Evolutionary conservation across 805 yeast genomes (phyloP).

Genomic region (Yamadazyma kitorensis): DNA sequence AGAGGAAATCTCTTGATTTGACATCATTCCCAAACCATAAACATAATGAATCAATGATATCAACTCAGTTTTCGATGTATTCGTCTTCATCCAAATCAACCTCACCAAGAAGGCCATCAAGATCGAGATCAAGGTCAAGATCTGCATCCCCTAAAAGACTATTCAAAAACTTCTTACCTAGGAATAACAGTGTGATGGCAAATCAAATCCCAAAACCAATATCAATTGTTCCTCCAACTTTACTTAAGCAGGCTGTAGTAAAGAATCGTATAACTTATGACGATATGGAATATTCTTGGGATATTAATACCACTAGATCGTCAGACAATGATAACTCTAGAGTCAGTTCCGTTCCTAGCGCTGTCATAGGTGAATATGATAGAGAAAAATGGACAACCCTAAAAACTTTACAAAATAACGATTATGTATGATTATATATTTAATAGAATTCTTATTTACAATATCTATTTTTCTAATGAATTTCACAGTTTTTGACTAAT

Average conservation of each 20-base stretch:
- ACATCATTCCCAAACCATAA: slow-evolving; percentile 15
- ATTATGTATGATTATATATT: background rate
- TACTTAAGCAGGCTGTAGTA: slow-evolving; percentile 17
- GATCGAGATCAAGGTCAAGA: slow-evolving; percentile 7
- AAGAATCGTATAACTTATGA: slow-evolving; percentile 8
- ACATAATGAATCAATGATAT: slow-evolving; percentile 27
- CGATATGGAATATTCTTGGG: slow-evolving; percentile 19
- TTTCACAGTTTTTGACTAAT: too few relatives aligned
- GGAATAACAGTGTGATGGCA: background rate
- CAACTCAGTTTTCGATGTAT: slow-evolving; percentile 24
- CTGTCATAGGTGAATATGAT: slow-evolving; percentile 62
- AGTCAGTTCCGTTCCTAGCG: slow-evolving; percentile 49
- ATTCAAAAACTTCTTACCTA: slow-evolving; percentile 9
- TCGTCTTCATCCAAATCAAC: slow-evolving; percentile 30
- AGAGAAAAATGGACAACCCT: slow-evolving; percentile 63
- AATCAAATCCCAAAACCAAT: slow-evolving; percentile 1
- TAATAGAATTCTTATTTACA: background rate
- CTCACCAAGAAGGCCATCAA: slow-evolving; percentile 31
- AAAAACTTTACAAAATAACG: slow-evolving; percentile 27
- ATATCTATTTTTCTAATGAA: too few relatives aligned
- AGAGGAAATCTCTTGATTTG: slow-evolving; percentile 15
- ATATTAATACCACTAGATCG: slow-evolving; percentile 27
- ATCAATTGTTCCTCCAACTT: slow-evolving; percentile 13
- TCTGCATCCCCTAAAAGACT: slow-evolving; percentile 13
- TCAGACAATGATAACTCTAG: slow-evolving; percentile 37